Conservation (phyloP, 306 rosid species). For the Lathyrus oleraceus region DNA sequence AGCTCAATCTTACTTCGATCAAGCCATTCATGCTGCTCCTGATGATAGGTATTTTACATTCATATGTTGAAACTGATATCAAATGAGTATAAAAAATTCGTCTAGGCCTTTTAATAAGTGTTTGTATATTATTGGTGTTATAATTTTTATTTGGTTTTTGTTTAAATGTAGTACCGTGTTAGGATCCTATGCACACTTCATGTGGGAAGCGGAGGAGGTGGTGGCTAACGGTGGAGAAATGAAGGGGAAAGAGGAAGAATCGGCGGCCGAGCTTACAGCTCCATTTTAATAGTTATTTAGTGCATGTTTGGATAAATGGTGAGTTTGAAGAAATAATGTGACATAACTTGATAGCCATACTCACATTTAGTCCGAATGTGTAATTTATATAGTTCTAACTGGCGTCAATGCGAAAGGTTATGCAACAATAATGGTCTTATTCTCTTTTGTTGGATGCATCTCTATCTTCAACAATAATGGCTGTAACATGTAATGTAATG, state of each 20-base stretch:
- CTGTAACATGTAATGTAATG: background rate
- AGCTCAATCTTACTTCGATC: constrained; percentile 69
- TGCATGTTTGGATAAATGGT: background rate
- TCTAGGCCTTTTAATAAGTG: no score
- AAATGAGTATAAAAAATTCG: no score
- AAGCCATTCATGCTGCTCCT: constrained; percentile 65
- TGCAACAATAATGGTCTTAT: constrained; percentile 10
- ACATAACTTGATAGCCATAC: background rate
- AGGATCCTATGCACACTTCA: constrained; percentile 72
- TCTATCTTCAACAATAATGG: constrained; percentile 15
- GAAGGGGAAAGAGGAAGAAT: constrained; percentile 7
- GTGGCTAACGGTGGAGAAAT: constrained; percentile 13
- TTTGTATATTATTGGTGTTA: no score
- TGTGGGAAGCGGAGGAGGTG: constrained; percentile 64
- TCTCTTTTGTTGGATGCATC: no score
- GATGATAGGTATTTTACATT: constrained; percentile 54
- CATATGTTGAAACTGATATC: background rate
- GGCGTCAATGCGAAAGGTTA: constrained; percentile 24
- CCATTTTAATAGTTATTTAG: constrained; percentile 31
- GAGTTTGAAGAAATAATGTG: background rate
- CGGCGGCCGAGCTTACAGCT: constrained; percentile 36
- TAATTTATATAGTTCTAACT: constrained; percentile 7
- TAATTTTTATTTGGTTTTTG: no score
- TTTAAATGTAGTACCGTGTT: constrained; percentile 50
- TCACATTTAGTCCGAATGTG: background rate